These are phyloP conservation scores for Vitrella brassicaformis DNA, from an alignment of 73 alveolate species.

Conservation along the genomic window DNA sequence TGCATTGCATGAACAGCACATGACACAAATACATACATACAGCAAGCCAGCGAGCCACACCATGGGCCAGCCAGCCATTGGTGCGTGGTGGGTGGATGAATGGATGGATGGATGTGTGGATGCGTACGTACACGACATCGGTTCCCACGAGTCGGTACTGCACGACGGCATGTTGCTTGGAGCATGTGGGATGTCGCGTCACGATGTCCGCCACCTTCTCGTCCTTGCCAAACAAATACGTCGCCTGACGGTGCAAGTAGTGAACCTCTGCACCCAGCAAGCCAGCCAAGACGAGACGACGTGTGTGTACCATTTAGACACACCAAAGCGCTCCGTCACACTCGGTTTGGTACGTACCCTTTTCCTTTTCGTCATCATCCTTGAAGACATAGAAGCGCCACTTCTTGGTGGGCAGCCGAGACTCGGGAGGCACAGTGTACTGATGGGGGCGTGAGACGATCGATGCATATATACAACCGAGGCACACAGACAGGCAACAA, in stretches of 20 bases:
- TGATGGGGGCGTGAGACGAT: too few relatives aligned
- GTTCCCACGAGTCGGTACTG: constrained; percentile 65
- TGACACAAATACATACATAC: too few relatives aligned
- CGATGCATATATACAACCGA: too few relatives aligned
- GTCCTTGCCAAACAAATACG: constrained; percentile 43
- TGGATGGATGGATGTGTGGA: too few relatives aligned
- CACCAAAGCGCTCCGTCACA: too few relatives aligned
- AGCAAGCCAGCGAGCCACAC: not conserved
- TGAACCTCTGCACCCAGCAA: not conserved
- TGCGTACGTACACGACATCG: constrained; percentile 26
- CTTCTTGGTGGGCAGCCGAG: constrained; percentile 10
- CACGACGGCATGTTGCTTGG: constrained; percentile 86
- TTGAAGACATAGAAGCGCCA: constrained; percentile 32
- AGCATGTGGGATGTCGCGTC: constrained; percentile 67
- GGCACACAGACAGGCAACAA: not conserved
- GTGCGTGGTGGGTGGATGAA: too few relatives aligned
- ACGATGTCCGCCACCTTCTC: constrained; percentile 68
- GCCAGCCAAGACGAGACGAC: too few relatives aligned
- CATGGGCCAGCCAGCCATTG: not conserved
- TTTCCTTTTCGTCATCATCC: constrained; percentile 5
- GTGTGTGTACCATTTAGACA: too few relatives aligned
- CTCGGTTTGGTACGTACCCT: too few relatives aligned
- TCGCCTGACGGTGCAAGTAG: not conserved
- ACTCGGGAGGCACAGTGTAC: constrained; percentile 26
- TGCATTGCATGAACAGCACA: too few relatives aligned